Conservation (phyloP, 768 basidiomycete genomes). For the Leccinum olivaceopallidum region DNA sequence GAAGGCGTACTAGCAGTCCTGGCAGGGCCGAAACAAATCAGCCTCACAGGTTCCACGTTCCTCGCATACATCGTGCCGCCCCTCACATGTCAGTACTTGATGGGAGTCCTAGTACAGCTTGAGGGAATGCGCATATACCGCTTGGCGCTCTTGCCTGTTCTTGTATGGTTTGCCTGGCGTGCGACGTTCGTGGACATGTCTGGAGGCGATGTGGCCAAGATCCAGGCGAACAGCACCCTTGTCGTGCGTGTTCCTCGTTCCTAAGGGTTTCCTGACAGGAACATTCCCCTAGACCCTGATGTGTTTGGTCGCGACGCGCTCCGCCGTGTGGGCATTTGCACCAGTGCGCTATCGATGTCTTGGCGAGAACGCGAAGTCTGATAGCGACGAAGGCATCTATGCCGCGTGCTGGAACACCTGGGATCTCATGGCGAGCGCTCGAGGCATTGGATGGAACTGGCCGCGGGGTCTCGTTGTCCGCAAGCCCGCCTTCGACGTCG, state of each 20-base stretch:
- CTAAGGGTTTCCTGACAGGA: neutral
- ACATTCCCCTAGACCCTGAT: slow-evolving; percentile 15
- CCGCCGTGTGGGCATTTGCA: slow-evolving; percentile 23
- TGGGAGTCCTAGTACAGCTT: slow-evolving; percentile 55
- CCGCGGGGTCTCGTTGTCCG: slow-evolving; percentile 20
- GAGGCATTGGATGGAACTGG: slow-evolving; percentile 33
- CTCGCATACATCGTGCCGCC: slow-evolving; percentile 42
- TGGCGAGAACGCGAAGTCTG: neutral
- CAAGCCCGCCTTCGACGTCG: slow-evolving; percentile 5
- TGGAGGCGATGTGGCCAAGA: slow-evolving; percentile 14
- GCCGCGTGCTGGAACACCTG: slow-evolving; percentile 28
- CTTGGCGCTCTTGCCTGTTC: slow-evolving; percentile 48
- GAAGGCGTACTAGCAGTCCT: slow-evolving; percentile 4
- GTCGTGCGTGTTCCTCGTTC: slow-evolving; percentile 17
- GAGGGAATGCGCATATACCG: slow-evolving; percentile 43
- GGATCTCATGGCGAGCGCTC: slow-evolving; percentile 26
- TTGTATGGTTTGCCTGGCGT: slow-evolving; percentile 45
- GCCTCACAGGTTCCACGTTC: slow-evolving; percentile 26
- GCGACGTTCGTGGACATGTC: slow-evolving; percentile 32
- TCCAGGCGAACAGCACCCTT: slow-evolving; percentile 18
- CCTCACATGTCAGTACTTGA: slow-evolving; percentile 47
- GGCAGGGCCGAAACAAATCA: slow-evolving; percentile 4
- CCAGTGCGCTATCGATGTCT: slow-evolving; percentile 16
- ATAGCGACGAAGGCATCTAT: slow-evolving; percentile 5
- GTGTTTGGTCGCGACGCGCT: slow-evolving; percentile 16